Conservation (phyloP, 2,329 filamentous ascomycete genomes). For the Ilyonectria robusta region DNA sequence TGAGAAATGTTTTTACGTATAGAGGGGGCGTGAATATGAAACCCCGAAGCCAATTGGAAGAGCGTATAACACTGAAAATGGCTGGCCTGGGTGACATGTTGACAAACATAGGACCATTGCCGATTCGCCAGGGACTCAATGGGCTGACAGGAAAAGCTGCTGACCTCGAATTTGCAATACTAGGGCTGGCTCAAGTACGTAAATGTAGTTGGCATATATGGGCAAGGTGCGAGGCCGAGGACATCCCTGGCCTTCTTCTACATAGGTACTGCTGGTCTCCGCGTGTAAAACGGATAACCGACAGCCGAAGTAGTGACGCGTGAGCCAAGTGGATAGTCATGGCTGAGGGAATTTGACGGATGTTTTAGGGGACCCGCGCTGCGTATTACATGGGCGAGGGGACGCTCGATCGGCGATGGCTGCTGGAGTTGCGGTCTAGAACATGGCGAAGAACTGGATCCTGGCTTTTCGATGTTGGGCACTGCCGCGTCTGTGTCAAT, state of each 20-base stretch:
- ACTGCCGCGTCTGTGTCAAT: background rate
- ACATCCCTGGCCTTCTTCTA: background rate
- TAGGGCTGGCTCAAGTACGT: background rate
- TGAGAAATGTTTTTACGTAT: too few relatives aligned
- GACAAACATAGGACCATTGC: too few relatives aligned
- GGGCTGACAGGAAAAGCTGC: background rate
- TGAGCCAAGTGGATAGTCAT: background rate
- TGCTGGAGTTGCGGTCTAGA: slow-evolving; percentile 16
- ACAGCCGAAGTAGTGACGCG: background rate
- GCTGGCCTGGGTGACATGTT: background rate
- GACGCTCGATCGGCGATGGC: background rate
- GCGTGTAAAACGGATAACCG: background rate
- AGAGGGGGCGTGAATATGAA: background rate
- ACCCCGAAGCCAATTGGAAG: background rate
- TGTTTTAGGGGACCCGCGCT: background rate
- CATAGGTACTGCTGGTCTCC: background rate
- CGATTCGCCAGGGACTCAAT: background rate
- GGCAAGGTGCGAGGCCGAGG: background rate
- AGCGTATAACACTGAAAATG: background rate
- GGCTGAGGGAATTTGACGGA: slow-evolving; percentile 2
- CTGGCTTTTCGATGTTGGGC: background rate
- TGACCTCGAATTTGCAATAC: background rate
- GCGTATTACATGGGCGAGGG: background rate
- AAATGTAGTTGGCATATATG: background rate
- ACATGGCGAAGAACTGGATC: background rate